These are phyloP conservation scores for Boletellus emodensis DNA, from an alignment of 768 basidiomycete species.

Conservation along the genomic window DNA sequence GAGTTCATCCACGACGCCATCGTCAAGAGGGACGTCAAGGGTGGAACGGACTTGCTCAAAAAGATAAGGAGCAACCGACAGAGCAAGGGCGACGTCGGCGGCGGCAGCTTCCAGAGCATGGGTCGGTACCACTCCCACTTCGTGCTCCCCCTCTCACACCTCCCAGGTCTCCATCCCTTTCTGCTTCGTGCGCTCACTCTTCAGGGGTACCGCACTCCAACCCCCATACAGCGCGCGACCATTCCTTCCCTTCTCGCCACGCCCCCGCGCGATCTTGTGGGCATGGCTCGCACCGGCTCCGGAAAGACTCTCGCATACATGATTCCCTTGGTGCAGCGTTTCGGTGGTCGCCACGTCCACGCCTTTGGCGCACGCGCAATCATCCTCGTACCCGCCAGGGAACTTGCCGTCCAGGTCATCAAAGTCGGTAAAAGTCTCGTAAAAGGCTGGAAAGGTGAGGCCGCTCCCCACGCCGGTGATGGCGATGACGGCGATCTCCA, in stretches of 20 bases:
- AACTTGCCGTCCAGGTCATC: constrained; percentile 89
- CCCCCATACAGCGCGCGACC: constrained; percentile 89
- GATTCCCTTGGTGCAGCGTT: constrained; percentile 83
- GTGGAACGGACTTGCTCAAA: constrained; percentile 73
- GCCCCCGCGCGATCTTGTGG: constrained; percentile 90
- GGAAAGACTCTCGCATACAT: constrained; percentile 97
- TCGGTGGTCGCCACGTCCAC: constrained; percentile 75
- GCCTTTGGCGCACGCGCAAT: constrained; percentile 83
- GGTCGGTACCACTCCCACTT: constrained; percentile 45
- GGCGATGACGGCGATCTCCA: constrained; percentile 46
- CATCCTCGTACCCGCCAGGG: constrained; percentile 88
- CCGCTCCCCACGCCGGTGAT: constrained; percentile 73
- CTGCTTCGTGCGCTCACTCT: constrained; percentile 81
- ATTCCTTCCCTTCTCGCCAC: constrained; percentile 81
- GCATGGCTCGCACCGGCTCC: constrained; percentile 97
- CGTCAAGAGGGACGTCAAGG: constrained; percentile 66
- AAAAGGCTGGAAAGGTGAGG: constrained; percentile 66
- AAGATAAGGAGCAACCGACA: constrained; percentile 72
- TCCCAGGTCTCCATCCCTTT: constrained; percentile 73
- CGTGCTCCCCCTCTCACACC: background rate
- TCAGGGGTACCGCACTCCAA: constrained; percentile 93
- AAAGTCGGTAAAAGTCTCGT: constrained; percentile 95
- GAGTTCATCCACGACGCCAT: constrained; percentile 69
- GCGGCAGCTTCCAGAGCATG: constrained; percentile 96
- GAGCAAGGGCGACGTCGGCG: constrained; percentile 76